These are phyloP conservation scores for Sporobolomyces roseus DNA, from an alignment of 768 basidiomycete species.

Conservation along the genomic window DNA sequence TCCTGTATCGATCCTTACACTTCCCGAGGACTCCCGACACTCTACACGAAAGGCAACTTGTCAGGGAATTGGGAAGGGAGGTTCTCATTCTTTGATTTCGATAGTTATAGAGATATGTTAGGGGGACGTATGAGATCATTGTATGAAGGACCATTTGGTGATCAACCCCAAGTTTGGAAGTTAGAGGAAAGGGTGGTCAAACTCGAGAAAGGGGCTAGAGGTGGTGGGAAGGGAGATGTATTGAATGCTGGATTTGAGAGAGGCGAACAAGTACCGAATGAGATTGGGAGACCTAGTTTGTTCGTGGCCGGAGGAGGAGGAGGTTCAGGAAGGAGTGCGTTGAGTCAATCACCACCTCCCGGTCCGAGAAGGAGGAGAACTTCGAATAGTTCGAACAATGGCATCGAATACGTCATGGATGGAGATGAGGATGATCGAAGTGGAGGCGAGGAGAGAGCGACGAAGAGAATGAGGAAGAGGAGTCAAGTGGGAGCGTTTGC, in stretches of 20 bases:
- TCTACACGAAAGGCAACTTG: slow-evolving; percentile 33
- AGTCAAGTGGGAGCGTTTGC: neutral
- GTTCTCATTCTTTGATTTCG: slow-evolving; percentile 68
- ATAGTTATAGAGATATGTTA: slow-evolving; percentile 58
- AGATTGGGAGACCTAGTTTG: too few species aligned
- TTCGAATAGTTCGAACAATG: slow-evolving; percentile 13
- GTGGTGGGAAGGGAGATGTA: slow-evolving; percentile 44
- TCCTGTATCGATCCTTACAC: slow-evolving; percentile 48
- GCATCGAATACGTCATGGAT: too few species aligned
- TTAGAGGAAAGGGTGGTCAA: slow-evolving; percentile 49
- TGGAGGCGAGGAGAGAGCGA: neutral
- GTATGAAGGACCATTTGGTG: slow-evolving; percentile 70
- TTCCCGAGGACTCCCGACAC: slow-evolving; percentile 44
- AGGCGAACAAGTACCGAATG: neutral
- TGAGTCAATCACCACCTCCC: too few species aligned
- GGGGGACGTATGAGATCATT: slow-evolving; percentile 54
- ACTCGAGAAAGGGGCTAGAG: slow-evolving; percentile 13
- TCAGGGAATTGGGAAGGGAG: slow-evolving; percentile 45
- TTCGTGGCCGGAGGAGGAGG: too few species aligned
- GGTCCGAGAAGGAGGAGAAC: slow-evolving; percentile 14
- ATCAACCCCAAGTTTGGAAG: slow-evolving; percentile 87
- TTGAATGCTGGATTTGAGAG: slow-evolving; percentile 45
- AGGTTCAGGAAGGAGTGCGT: too few species aligned
- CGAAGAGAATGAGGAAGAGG: neutral
- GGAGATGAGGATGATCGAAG: too few species aligned